Base-by-base conservation (phyloP, 192 early-diverging fungal species). In the Entomortierella beljakovae region DNA sequence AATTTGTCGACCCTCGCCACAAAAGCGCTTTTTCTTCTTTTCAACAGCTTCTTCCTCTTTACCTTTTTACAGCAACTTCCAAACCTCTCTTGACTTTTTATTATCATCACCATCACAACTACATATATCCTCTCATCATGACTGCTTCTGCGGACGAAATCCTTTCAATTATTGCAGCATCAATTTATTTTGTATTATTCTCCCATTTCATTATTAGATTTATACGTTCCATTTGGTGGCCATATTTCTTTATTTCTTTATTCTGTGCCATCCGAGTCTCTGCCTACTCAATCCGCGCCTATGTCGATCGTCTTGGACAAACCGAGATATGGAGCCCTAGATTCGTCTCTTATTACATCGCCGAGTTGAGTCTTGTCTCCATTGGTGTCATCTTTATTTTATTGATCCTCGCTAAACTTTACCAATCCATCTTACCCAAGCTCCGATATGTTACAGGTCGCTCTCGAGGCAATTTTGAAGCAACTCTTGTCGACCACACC, bases 251-350 rank as follows among this genome's bases (percentile, higher is more conserved):
- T 52, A 34, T 59, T 46, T 0, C 49, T 3, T 32, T 68, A 33
- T 68, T 76, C 46, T 76, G 64, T 35, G 23, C 34, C n/a, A 49
- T 76, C 34, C 72, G 72, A 38, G 23, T 76, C 42, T 58, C 25
- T 22, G 72, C 57, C 28, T 76, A 68, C 32, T 20, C 20, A 6
- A 22, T 76, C 16, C 72, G 72, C 4, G 64, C 72, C 51, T 61
- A 61, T 11, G 20, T 67, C 29, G 65, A 52, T 3, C n/a, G 23
- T 0, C 29, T 53, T 9, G 6, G 3, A 25, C 2, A 25, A 5
- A 25, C 23, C 25, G 13, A 53, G 23, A 26, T 3, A 53, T 28
- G 18, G 10, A 8, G 28, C 6, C 9, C 23, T 26, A 29, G 9
- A 7, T 29, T 28, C 28, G 28, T 53, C 23, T 2, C 51, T 7